Conservation (phyloP, 768 basidiomycete genomes). For the Lactarius indigo region DNA sequence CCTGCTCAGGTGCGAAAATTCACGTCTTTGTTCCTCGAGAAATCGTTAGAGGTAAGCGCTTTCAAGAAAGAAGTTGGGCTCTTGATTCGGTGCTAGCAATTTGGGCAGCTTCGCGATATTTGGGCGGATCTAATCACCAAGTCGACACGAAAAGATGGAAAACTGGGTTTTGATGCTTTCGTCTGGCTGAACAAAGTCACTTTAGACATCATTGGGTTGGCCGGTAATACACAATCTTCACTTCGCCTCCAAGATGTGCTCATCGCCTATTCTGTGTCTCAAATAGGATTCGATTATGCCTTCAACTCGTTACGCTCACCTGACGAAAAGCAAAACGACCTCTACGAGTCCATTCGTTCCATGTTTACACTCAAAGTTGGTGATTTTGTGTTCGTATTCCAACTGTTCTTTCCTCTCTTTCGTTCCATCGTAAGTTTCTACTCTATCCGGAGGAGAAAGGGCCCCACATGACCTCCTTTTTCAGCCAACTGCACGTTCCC, state of each 20-base stretch:
- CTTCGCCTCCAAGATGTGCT: neutral
- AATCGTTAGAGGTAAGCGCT: conserved; percentile 26
- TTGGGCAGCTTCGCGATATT: conserved; percentile 31
- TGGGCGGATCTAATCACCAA: conserved; percentile 25
- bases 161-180: conserved; percentile 18
- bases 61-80: neutral
- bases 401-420: conserved; percentile 36
- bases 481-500: conserved; percentile 28
- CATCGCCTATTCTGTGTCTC: neutral
- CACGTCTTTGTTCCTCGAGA: conserved; percentile 25
- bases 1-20: conserved; percentile 28
- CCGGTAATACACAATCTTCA: conserved; percentile 19
- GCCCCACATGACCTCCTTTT: neutral
- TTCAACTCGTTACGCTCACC: conserved; percentile 34
- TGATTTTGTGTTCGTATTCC: conserved; percentile 33
- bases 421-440: conserved; percentile 37
- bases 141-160: conserved; percentile 16
- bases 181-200: conserved; percentile 27
- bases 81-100: no score
- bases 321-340: conserved; percentile 30
- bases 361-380: conserved; percentile 28
- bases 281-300: conserved; percentile 38
- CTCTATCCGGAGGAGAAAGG: neutral
- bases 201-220: conserved; percentile 29
- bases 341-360: conserved; percentile 35